Base-by-base conservation (phyloP, 208 protist species). In the Plasmodiophora brassicae region DNA sequence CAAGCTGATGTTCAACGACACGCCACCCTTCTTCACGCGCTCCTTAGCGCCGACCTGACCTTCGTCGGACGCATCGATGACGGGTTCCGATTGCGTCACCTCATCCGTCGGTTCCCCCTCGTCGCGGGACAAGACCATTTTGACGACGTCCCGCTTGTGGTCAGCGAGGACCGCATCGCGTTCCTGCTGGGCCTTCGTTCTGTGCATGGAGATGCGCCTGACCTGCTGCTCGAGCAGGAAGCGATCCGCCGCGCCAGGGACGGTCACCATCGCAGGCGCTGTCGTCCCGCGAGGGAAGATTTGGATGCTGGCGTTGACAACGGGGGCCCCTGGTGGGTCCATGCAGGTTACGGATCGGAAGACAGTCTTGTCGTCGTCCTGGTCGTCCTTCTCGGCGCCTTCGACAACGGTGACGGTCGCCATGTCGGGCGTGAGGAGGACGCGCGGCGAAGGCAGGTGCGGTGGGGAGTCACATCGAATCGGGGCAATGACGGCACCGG, bases 201-300 rank as follows among this genome's bases (percentile, higher is more conserved):
- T n/a, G 41, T 78, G 65, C 65, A 78, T 78, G 5, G 65, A 78
- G 20, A 78, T 78, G 5, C 65, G 65, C 5, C 65, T n/a, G 41
- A 78, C n/a, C n/a, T 78, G 65, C 10, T 78, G 65, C 10, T n/a
- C 65, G 32, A 78, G 65, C 65, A 78, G n/a, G n/a, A 78, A 78
- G 65, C 65, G 65, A 78, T 78, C 65, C 10, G n/a, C 65, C 20
- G 65, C 65, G 10, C 65, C 65, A 5, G n/a, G 5, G 65, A 78
- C 65, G 5, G n/a, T n/a, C n/a, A n/a, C 14, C 5, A 32, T 5
- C 20, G 5, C n/a, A 5, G 65, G 20, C 5, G 14, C 65, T 5
- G 65, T 14, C 14, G 41, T 78, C 10, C 65, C 65, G n/a, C 20
- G n/a, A 78, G 65, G 65, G n/a, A 78, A 78, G 20, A 78, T 78